Base-by-base conservation (phyloP, 306 rosid genomes). In the Gleditsia sinensis region DNA sequence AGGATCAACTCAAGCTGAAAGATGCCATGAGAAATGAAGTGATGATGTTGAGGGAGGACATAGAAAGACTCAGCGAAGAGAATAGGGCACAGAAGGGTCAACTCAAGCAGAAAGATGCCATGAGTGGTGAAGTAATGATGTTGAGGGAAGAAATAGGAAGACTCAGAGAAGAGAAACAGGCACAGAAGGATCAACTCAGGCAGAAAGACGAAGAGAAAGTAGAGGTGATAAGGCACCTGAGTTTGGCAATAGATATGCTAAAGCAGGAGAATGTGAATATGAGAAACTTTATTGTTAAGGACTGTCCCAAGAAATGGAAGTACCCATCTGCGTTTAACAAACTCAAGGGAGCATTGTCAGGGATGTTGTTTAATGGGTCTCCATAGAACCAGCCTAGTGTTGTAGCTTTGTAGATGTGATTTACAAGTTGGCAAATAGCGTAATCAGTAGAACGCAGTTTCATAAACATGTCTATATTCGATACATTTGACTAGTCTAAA, bases 181-280 rank as follows among this genome's bases (percentile, higher is more conserved):
- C 63, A 48, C 95, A 79, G 28, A 82, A 78, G 80, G 82, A 74
- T 43, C 71, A 70, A 45, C 76, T 93, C 3, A 57, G 53, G 84
- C 87, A 72, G 87, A 93, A 93, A 78, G 97, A 93, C 79, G 90
- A 62, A 81, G 93, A 89, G 84, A 93, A 91, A 68, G 88, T 83
- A 76, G 91, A 86, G 79, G 97, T 79, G 13, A 93, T 93, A 69
- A 80, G 89, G 34, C 93, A 93, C 63, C 75, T 93, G 33, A 91
- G 97, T 75, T 50, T 82, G 28, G 89, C 98, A 20, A 80, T 93
- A 64, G 88, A 88, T 80, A 0, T 91, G 83, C 80, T 91, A 51
- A 91, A 89, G 83, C 87, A 91, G 54, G 97, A 91, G 71, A 89
- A 87, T 77, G 71, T 76, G 71, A 81, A 71, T 79, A 89, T 91